These are phyloP conservation scores for Caryopteris hybrid DNA, from an alignment of 305 asterid species.

Conservation along the genomic window DNA sequence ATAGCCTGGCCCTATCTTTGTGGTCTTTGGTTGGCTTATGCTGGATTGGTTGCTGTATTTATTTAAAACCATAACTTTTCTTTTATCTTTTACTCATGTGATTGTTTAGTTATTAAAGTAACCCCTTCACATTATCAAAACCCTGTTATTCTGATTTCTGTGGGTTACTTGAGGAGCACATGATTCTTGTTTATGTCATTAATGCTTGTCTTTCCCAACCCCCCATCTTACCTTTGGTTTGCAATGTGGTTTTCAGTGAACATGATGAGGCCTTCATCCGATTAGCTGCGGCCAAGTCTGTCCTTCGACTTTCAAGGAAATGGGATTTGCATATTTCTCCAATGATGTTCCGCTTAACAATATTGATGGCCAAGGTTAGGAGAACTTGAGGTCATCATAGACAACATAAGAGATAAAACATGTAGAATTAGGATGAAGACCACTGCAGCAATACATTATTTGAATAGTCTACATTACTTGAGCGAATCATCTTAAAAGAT, in stretches of 20 bases:
- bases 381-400: slow-evolving; percentile 8
- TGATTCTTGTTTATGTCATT: background rate
- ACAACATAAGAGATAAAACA: background rate
- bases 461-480: background rate
- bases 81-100: background rate
- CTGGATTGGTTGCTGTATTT: background rate
- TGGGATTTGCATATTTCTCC: slow-evolving; percentile 94
- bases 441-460: background rate
- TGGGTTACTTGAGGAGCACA: slow-evolving; percentile 7
- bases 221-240: slow-evolving; percentile 10
- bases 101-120: background rate
- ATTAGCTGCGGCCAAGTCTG: slow-evolving; percentile 89
- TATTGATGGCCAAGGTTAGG: slow-evolving; percentile 71
- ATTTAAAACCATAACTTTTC: background rate
- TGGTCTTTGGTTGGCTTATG: slow-evolving; percentile 7
- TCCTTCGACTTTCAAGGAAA: slow-evolving; percentile 80
- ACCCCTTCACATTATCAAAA: background rate
- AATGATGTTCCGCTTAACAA: slow-evolving; percentile 58
- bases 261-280: slow-evolving; percentile 50
- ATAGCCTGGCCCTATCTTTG: background rate
- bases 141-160: background rate
- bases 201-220: too few species aligned
- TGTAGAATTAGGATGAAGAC: background rate
- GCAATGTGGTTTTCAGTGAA: slow-evolving; percentile 46
- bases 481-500: background rate